Conservation (phyloP, 768 basidiomycete species). For the Pilatotrama ljubarskyi region DNA sequence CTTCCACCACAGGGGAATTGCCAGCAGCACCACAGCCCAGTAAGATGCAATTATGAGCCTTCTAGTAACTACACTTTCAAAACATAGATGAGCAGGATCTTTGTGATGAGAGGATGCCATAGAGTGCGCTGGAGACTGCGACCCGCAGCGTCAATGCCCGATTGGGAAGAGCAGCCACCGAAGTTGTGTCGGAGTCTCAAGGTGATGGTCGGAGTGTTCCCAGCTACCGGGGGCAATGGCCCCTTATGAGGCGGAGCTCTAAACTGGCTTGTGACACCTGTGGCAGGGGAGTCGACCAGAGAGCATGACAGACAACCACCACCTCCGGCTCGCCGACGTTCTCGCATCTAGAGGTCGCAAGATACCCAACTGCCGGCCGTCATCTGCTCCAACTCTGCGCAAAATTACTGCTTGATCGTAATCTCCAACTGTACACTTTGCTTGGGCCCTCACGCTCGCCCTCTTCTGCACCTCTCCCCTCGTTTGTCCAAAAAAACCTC, state of each 20-base stretch:
- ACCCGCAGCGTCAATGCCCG: not conserved
- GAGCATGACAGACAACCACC: conserved; percentile 17
- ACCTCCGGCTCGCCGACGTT: conserved; percentile 7
- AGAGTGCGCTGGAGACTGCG: not conserved
- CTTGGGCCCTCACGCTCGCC: not conserved
- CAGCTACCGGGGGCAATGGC: not conserved
- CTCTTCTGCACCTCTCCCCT: not conserved
- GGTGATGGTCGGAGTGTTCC: not conserved
- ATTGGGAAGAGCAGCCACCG: conserved; percentile 11
- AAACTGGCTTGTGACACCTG: conserved; percentile 5
- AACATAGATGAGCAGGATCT: conserved; percentile 54
- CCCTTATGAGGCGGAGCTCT: not conserved
- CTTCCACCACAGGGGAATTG: conserved; percentile 91
- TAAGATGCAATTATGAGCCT: conserved; percentile 71
- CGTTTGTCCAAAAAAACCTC: conserved; percentile 18
- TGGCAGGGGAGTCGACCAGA: conserved; percentile 14
- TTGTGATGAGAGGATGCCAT: conserved; percentile 23
- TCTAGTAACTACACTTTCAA: conserved; percentile 51
- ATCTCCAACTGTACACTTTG: conserved; percentile 5
- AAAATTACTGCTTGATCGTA: conserved; percentile 17
- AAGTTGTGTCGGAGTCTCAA: not conserved
- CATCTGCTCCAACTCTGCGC: not conserved
- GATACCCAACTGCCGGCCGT: conserved; percentile 11
- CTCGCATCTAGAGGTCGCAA: conserved; percentile 17
- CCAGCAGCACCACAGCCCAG: conserved; percentile 74